Percentiles rank a stretch among this genome's conserved stretches.
These are phyloP conservation scores for Xylogone sp. DNA, from an alignment of 2,329 filamentous ascomycete species.

Conservation along the genomic window DNA sequence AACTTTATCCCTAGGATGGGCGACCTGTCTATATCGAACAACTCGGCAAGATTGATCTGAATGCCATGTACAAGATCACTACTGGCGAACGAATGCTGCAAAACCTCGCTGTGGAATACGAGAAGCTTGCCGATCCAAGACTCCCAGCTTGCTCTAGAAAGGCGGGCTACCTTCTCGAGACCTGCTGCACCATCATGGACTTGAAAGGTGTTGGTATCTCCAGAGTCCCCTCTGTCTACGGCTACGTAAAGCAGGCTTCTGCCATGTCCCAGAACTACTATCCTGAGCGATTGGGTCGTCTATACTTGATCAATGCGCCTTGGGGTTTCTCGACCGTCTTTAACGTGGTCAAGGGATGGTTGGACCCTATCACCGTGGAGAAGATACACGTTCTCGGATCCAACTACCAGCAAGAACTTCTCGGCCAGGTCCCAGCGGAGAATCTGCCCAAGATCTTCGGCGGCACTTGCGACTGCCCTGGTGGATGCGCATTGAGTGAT, in stretches of 20 bases:
- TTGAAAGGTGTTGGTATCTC: constrained; percentile 87
- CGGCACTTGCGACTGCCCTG: constrained; percentile 75
- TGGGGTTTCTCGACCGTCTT: constrained; percentile 93
- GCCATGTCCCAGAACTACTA: constrained; percentile 98
- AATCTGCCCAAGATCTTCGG: constrained; percentile 87
- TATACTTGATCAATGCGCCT: constrained; percentile 97
- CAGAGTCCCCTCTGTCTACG: constrained; percentile 80
- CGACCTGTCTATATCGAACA: constrained; percentile 97
- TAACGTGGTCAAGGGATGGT: constrained; percentile 83
- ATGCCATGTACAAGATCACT: constrained; percentile 88
- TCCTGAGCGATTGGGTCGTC: constrained; percentile 89
- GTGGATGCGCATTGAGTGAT: constrained; percentile 84
- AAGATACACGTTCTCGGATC: constrained; percentile 91
- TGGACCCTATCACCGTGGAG: constrained; percentile 92
- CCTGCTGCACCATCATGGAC: constrained; percentile 98
- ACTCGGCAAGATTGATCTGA: constrained; percentile 88
- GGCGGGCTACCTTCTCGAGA: constrained; percentile 84
- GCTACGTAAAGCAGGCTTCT: constrained; percentile 81
- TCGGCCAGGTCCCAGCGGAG: constrained; percentile 81
- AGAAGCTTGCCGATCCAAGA: constrained; percentile 89
- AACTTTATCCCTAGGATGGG: constrained; percentile 66
- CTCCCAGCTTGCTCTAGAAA: constrained; percentile 95
- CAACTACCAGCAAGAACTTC: constrained; percentile 78
- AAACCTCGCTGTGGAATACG: constrained; percentile 97
- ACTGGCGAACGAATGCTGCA: constrained; percentile 89